phyloP scores from a whole-genome alignment of 257 asterid genomes.

The Solanum pinnatisectum region DNA sequence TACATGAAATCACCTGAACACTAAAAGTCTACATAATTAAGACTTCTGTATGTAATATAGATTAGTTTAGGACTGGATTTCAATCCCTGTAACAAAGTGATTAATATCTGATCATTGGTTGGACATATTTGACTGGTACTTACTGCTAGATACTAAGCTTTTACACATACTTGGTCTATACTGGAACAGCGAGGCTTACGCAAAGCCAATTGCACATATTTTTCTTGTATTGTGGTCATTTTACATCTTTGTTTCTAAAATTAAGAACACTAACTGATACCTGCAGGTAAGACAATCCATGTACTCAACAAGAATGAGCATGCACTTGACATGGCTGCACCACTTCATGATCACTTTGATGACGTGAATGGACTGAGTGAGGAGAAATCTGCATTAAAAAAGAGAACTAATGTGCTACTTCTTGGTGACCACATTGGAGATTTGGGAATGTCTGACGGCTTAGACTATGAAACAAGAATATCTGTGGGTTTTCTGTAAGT shows the following conservation, averaged over 20 bases:
- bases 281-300: constrained; percentile 86
- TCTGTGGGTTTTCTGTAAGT: constrained; percentile 94
- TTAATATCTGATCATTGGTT: neutral
- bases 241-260: neutral
- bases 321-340: constrained; percentile 89
- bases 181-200: neutral
- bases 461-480: constrained; percentile 64
- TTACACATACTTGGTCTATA: neutral
- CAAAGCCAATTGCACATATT: neutral
- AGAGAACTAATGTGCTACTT: constrained; percentile 83
- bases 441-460: constrained; percentile 93
- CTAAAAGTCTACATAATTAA: neutral
- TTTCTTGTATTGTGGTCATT: neutral
- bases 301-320: constrained; percentile 90
- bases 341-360: constrained; percentile 48
- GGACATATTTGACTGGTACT: neutral
- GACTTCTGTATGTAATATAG: neutral
- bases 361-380: constrained; percentile 33
- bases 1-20: neutral
- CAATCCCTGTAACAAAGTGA: neutral
- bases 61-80: neutral
- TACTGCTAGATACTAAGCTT: neutral
- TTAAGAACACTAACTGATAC: constrained; percentile 1
- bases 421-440: constrained; percentile 95
- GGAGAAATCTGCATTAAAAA: constrained; percentile 43